Conservation (phyloP, 2,329 filamentous ascomycete species). For the Nannizzia gypsea region DNA sequence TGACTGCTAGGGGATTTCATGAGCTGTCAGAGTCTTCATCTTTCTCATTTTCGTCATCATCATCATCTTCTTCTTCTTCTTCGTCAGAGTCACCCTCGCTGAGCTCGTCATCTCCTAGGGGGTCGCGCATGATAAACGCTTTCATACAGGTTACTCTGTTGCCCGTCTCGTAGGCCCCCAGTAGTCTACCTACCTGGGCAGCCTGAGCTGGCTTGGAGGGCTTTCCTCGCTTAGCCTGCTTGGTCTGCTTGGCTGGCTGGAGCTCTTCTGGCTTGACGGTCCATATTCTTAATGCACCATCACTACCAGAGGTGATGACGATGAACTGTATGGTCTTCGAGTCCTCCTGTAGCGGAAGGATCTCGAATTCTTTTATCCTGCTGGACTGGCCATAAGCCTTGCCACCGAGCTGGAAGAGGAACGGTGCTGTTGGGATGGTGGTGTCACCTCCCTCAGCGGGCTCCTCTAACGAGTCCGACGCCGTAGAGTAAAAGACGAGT, state of each 20-base stretch:
- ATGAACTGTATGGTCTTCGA: constrained; percentile 36
- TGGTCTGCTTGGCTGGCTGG: constrained; percentile 5
- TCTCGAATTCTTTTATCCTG: constrained; percentile 79
- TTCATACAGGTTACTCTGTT: constrained; percentile 82
- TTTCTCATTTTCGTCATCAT: constrained; percentile 12
- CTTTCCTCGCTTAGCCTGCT: constrained; percentile 13
- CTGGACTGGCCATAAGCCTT: constrained; percentile 52
- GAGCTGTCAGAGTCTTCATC: neutral
- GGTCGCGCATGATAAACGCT: constrained; percentile 71
- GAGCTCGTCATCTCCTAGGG: constrained; percentile 19
- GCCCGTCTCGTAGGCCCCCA: constrained; percentile 72
- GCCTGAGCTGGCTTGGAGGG: neutral
- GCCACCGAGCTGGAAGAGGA: constrained; percentile 69
- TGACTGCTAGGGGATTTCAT: neutral
- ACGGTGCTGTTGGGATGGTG: constrained; percentile 46
- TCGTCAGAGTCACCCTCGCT: constrained; percentile 21
- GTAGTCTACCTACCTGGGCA: constrained; percentile 48
- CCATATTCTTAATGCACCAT: constrained; percentile 77
- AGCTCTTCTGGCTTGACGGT: constrained; percentile 36
- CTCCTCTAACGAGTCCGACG: constrained; percentile 18
- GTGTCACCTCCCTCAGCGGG: constrained; percentile 36
- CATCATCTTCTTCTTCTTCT: constrained; percentile 17
- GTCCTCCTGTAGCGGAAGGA: constrained; percentile 39
- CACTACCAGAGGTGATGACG: constrained; percentile 67
- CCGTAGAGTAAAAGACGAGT: constrained; percentile 56